Conservation (phyloP, 1,284 basidiomycete genomes). For the Tetrapyrgos nigripes region DNA sequence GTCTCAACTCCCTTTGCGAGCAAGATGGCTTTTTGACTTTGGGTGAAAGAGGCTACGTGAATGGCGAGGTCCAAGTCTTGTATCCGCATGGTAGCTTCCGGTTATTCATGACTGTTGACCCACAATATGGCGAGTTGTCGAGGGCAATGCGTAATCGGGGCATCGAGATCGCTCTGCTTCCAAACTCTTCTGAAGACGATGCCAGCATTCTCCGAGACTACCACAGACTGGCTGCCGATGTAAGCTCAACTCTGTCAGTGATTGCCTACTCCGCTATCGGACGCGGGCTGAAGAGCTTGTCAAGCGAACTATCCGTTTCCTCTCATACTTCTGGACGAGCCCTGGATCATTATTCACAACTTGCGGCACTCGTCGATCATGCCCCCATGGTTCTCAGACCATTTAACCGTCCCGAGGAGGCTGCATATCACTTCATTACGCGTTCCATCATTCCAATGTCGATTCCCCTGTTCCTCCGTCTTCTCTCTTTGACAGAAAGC, state of each 20-base stretch:
- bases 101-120: slow-evolving; percentile 94
- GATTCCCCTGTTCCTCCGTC: slow-evolving; percentile 43
- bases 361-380: slow-evolving; percentile 48
- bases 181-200: slow-evolving; percentile 51
- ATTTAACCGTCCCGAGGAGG: slow-evolving; percentile 1
- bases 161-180: slow-evolving; percentile 77
- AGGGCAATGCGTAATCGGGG: slow-evolving; percentile 99
- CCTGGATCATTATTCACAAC: slow-evolving; percentile 55
- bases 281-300: slow-evolving; percentile 34
- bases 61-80: slow-evolving; percentile 79
- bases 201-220: slow-evolving; percentile 50
- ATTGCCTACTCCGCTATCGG: slow-evolving; percentile 39
- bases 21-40: slow-evolving; percentile 81
- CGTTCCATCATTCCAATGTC: slow-evolving; percentile 43
- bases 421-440: slow-evolving; percentile 46
- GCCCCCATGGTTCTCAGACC: slow-evolving; percentile 36
- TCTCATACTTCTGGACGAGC: slow-evolving; percentile 34
- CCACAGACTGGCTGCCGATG: slow-evolving; percentile 49
- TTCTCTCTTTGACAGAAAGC: slow-evolving; percentile 21
- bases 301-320: not conserved
- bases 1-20: slow-evolving; percentile 97
- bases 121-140: slow-evolving; percentile 92
- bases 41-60: slow-evolving; percentile 88
- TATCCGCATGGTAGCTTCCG: slow-evolving; percentile 90
- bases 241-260: slow-evolving; percentile 20